A percentile compares a stretch with the other conserved stretches of the same genome.
Conservation (phyloP, 176 grass and related monocot genomes). For the Zoysia pacifica region DNA sequence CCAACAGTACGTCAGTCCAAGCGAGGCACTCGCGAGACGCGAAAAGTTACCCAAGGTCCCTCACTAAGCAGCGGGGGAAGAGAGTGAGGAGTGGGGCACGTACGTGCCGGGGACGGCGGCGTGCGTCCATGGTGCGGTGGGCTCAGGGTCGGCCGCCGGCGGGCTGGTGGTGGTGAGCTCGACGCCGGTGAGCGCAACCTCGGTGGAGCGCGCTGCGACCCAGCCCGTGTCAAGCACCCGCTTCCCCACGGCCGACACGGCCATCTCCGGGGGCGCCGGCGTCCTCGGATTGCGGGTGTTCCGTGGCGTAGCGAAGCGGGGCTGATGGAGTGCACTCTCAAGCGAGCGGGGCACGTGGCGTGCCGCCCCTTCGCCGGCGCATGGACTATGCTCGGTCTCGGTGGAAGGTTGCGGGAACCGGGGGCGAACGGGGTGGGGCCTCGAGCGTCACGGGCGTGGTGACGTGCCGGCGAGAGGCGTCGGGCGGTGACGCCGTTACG, state of each 20-base stretch:
- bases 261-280: slow-evolving; percentile 16
- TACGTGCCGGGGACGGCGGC: slow-evolving; percentile 90
- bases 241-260: slow-evolving; percentile 46
- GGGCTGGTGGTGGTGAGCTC: slow-evolving; percentile 83
- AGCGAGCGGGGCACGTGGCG: background rate
- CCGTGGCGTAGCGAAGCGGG: background rate
- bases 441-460: slow-evolving; percentile 1
- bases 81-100: slow-evolving; percentile 14
- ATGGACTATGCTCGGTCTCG: background rate
- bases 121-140: slow-evolving; percentile 73
- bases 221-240: slow-evolving; percentile 84
- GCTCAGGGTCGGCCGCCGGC: slow-evolving; percentile 34
- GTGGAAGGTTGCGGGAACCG: background rate
- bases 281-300: background rate
- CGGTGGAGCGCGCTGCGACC: slow-evolving; percentile 83
- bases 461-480: background rate
- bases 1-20: slow-evolving; percentile 5
- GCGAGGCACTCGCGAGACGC: background rate
- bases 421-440: background rate
- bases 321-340: background rate
- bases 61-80: background rate
- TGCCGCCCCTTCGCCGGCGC: slow-evolving; percentile 3
- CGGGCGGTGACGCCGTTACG: background rate
- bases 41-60: background rate
- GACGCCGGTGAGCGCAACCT: slow-evolving; percentile 76